Evolutionary conservation across 1,284 basidiomycete genomes (phyloP).

Genomic region (Earliella scabrosa): DNA sequence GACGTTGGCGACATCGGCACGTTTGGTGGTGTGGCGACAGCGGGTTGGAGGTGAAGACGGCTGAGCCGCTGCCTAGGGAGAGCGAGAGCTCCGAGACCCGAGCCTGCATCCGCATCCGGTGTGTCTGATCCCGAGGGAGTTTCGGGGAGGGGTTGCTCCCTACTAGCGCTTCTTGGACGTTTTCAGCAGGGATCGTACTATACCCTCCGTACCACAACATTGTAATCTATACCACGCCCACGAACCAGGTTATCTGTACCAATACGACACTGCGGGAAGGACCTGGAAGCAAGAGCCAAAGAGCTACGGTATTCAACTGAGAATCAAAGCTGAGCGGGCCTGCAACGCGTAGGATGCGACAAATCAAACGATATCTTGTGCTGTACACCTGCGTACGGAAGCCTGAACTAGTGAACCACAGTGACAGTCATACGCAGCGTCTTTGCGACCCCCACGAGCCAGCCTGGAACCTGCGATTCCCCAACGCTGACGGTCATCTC

Average conservation of each 20-base stretch:
- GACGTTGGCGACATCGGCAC: slow-evolving; percentile 52
- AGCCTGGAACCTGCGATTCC: not conserved
- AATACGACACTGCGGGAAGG: too few species aligned
- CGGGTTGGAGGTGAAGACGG: not conserved
- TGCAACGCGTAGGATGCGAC: too few species aligned
- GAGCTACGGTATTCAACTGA: too few species aligned
- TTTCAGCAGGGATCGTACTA: too few species aligned
- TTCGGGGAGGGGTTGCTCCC: not conserved
- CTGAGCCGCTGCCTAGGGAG: not conserved
- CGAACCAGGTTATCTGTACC: too few species aligned
- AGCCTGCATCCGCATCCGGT: slow-evolving; percentile 3
- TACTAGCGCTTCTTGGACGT: too few species aligned
- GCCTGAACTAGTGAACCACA: slow-evolving; percentile 17
- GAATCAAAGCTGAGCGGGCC: too few species aligned
- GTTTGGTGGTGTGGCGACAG: not conserved
- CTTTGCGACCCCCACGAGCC: slow-evolving; percentile 7
- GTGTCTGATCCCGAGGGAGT: not conserved
- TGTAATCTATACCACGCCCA: too few species aligned
- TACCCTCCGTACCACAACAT: too few species aligned
- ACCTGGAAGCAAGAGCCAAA: too few species aligned
- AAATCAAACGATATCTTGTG: too few species aligned
- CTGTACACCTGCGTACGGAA: too few species aligned
- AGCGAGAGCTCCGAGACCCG: not conserved
- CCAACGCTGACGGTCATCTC: slow-evolving; percentile 17
- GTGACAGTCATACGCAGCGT: slow-evolving; percentile 13